Base-by-base conservation (phyloP, 2,329 filamentous ascomycete species). In the Scedosporium apiospermum region DNA sequence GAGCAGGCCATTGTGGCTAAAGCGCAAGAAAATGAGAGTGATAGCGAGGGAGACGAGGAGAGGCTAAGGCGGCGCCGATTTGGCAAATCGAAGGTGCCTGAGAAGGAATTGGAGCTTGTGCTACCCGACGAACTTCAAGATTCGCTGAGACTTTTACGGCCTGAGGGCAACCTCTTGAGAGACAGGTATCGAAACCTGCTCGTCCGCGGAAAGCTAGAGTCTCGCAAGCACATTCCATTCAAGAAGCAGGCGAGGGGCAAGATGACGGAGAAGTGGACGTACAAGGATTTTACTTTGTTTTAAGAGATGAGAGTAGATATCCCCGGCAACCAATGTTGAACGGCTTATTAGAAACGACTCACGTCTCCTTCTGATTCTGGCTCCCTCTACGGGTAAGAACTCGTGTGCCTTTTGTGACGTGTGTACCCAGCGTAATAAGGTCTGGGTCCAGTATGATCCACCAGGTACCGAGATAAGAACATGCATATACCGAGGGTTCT, bases 191-290 rank as follows among this genome's bases (percentile, higher is more conserved):
- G 95, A 65, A 98, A 85, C 73, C 80, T 98, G 76, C 79, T 98
- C 65, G 83, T 98, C 41, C 86, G 92, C 66, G 95, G 95, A 64
- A 96, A 95, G 77, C 77, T 99, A 65, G 95, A 99, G 80, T 84
- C 85, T 59, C 83, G 95, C 68, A 88, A 88, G 72, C 87, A 88
- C 61, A 84, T 93, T 63, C 84, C 88, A 6, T 93, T 95, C 77
- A 83, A 83, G 70, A 96, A 90, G 82, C 90, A 95, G 80, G 84
- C 85, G 66, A 93, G 87, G 81, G 87, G 80, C 68, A 91, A 90
- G 74, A 76, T 87, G 60, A 96, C 91, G 6, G 95, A 98, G 83
- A 99, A 98, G 78, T 99, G 95, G 95, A 86, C 88, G 55, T 90
- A 96, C 80, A 99, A 99, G 82, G 95, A 99, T 73, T 99, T 96